A percentile compares a stretch with the other conserved stretches of the same genome.
These are phyloP conservation scores for Scheffersomyces titani DNA, from an alignment of 1,139 yeast genomes.

Conservation along the genomic window DNA sequence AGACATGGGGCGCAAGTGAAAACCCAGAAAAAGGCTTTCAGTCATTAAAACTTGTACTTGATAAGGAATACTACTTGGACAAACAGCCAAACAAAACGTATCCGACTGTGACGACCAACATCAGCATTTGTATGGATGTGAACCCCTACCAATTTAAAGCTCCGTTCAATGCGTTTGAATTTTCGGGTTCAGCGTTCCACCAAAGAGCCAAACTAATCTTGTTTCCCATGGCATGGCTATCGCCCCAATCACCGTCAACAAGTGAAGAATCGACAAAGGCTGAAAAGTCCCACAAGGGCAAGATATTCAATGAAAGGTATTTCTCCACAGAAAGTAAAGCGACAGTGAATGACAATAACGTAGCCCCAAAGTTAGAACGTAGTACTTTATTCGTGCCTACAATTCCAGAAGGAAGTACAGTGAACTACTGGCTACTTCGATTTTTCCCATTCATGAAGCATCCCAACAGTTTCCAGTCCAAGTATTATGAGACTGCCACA, in stretches of 20 bases:
- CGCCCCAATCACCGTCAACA: conserved; percentile 51
- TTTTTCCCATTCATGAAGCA: conserved; percentile 63
- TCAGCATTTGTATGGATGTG: conserved; percentile 96
- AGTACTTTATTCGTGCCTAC: conserved; percentile 14
- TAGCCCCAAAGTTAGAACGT: not conserved
- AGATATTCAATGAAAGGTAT: conserved; percentile 5
- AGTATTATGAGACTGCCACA: conserved; percentile 26
- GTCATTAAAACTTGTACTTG: conserved; percentile 38
- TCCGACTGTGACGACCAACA: conserved; percentile 39
- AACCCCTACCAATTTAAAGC: conserved; percentile 85
- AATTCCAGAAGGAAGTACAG: conserved; percentile 27
- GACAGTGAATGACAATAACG: conserved; percentile 1
- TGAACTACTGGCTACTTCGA: conserved; percentile 70
- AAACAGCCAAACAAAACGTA: conserved; percentile 6
- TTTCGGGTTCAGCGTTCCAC: conserved; percentile 53
- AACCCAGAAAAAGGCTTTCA: conserved; percentile 56
- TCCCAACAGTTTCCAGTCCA: conserved; percentile 27
- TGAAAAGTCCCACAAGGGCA: conserved; percentile 11
- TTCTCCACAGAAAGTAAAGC: not conserved
- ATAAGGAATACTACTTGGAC: conserved; percentile 26
- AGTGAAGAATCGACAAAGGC: conserved; percentile 18
- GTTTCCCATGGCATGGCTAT: conserved; percentile 90
- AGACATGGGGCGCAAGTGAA: conserved; percentile 76
- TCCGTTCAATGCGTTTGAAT: conserved; percentile 75
- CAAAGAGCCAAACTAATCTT: conserved; percentile 57